These are phyloP conservation scores for Melastoma candidum DNA, from an alignment of 441 rosid genomes.

Conservation along the genomic window DNA sequence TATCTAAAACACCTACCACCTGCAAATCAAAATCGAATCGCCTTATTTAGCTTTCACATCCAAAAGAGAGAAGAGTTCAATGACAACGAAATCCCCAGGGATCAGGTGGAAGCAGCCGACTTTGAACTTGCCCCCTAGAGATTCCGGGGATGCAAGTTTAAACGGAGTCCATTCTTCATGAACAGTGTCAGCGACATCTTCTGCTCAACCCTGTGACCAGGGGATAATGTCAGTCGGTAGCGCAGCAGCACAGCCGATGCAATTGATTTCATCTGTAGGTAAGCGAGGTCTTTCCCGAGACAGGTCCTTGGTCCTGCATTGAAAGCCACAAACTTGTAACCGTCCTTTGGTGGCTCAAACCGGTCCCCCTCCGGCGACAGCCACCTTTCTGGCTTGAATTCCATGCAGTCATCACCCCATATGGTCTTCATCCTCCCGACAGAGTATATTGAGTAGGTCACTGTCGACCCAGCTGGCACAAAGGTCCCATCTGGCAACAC, in stretches of 20 bases:
- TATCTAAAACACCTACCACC: no score
- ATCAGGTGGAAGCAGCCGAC: no score
- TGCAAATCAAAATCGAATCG: no score
- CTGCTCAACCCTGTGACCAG: slow-evolving; percentile 78
- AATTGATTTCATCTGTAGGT: slow-evolving; percentile 82
- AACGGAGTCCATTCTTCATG: slow-evolving; percentile 79
- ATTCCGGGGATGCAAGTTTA: slow-evolving; percentile 61
- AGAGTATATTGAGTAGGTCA: slow-evolving; percentile 77
- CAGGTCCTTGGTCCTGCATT: slow-evolving; percentile 95
- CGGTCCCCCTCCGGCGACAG: slow-evolving; percentile 38
- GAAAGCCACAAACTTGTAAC: slow-evolving; percentile 79
- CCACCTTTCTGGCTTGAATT: slow-evolving; percentile 83
- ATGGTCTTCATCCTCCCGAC: slow-evolving; percentile 84
- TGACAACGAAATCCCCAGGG: no score
- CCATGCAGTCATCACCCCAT: slow-evolving; percentile 87
- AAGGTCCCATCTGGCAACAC: slow-evolving; percentile 68
- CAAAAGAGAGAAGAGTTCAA: no score
- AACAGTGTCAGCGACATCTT: slow-evolving; percentile 91
- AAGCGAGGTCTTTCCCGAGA: slow-evolving; percentile 86
- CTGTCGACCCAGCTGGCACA: slow-evolving; percentile 76
- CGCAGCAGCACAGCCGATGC: slow-evolving; percentile 81
- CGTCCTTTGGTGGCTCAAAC: slow-evolving; percentile 67
- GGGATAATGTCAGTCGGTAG: slow-evolving; percentile 50
- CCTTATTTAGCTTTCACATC: no score
- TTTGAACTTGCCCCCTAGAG: background rate